Conservation (phyloP, 2,329 filamentous ascomycete species). For the Ustulina deusta region DNA sequence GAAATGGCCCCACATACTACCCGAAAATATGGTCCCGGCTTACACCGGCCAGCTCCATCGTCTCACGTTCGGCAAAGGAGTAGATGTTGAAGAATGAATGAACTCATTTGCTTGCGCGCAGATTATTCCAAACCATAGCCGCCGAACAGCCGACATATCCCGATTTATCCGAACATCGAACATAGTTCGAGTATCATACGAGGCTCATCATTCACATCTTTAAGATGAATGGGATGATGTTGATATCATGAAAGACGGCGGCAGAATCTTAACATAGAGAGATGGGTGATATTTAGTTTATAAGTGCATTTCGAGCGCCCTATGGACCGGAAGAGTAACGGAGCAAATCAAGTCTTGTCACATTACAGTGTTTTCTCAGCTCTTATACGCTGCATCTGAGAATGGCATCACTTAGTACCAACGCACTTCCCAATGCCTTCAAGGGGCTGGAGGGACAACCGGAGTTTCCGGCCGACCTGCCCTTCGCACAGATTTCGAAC, state of each 20-base stretch:
- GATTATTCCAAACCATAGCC: not conserved
- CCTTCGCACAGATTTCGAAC: slow-evolving; percentile 34
- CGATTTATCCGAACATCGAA: slow-evolving; percentile 21
- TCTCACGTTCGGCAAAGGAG: not conserved
- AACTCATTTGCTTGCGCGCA: not conserved
- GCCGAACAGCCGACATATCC: slow-evolving; percentile 28
- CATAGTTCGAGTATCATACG: slow-evolving; percentile 26
- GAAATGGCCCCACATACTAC: slow-evolving; percentile 1
- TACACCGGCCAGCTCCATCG: not conserved
- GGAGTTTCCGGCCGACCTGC: slow-evolving; percentile 28
- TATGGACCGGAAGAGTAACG: not conserved
- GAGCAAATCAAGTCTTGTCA: not conserved
- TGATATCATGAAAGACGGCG: not conserved
- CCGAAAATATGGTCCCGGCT: not conserved
- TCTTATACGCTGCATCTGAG: slow-evolving; percentile 2
- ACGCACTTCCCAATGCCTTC: slow-evolving; percentile 25
- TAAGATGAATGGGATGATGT: slow-evolving; percentile 10
- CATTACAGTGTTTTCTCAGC: not conserved
- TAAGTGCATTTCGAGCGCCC: not conserved
- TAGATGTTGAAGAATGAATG: not conserved
- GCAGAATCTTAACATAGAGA: not conserved
- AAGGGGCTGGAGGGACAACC: slow-evolving; percentile 19
- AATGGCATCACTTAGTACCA: slow-evolving; percentile 21
- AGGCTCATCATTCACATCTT: slow-evolving; percentile 8
- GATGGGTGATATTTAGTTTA: not conserved